Conservation (phyloP, 768 basidiomycete genomes). For the Tricholoma sp. region DNA sequence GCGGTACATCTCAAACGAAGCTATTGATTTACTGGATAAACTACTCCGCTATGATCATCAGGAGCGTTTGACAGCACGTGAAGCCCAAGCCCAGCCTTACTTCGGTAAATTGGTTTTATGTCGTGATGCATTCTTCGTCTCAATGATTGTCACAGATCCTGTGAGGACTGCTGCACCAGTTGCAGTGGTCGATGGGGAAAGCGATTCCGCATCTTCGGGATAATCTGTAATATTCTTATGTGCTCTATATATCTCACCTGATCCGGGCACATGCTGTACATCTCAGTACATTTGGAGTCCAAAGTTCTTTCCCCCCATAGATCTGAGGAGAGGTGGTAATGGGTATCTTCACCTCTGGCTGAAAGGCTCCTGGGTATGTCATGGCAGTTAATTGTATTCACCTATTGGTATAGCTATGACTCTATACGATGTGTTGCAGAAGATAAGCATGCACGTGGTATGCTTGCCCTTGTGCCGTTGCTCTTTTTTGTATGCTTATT, state of each 20-base stretch:
- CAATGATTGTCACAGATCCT: conserved; percentile 45
- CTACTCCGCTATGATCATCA: conserved; percentile 96
- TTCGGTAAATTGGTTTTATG: conserved; percentile 53
- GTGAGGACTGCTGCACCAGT: conserved; percentile 46
- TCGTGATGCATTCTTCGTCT: conserved; percentile 10
- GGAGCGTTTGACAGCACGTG: conserved; percentile 90
- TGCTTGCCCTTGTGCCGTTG: not conserved
- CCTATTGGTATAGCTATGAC: not conserved
- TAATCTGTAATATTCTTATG: conserved; percentile 22
- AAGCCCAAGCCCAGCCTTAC: conserved; percentile 90
- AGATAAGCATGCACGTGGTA: conserved; percentile 11
- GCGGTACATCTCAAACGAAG: conserved; percentile 94
- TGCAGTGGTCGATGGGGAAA: conserved; percentile 53
- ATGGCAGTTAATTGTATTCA: not conserved
- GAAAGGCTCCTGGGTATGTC: not conserved
- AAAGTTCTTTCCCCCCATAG: conserved; percentile 6
- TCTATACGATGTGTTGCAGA: conserved; percentile 7
- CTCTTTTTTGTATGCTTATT: conserved; percentile 7
- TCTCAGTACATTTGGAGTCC: conserved; percentile 13
- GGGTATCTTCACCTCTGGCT: not conserved
- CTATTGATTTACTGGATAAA: conserved; percentile 94
- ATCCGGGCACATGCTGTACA: conserved; percentile 10
- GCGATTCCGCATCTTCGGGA: conserved; percentile 51
- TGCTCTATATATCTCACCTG: conserved; percentile 10
- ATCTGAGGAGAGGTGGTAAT: conserved; percentile 1